These are phyloP conservation scores for Candida glucosophila DNA, from an alignment of 1,139 yeast species.

Conservation along the genomic window DNA sequence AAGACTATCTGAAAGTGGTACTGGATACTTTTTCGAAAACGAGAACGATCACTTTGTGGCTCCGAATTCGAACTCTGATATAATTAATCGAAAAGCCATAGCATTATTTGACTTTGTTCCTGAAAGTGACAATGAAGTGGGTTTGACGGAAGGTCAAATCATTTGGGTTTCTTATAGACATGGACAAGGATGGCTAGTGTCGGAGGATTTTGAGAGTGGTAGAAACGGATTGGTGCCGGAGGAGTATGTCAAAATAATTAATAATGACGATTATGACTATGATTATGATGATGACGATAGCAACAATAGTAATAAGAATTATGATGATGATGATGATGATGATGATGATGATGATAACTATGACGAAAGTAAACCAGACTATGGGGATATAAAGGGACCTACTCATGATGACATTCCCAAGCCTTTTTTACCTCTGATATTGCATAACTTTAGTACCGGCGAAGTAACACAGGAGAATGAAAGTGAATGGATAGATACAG, in stretches of 20 bases:
- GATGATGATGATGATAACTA: neutral
- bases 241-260: conserved; percentile 77
- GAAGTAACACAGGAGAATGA: conserved; percentile 11
- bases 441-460: conserved; percentile 13
- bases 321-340: conserved; percentile 12
- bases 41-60: conserved; percentile 50
- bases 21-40: conserved; percentile 10
- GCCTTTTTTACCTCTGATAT: conserved; percentile 38
- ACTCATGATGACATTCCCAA: conserved; percentile 40
- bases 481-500: conserved; percentile 32
- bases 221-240: conserved; percentile 94
- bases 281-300: conserved; percentile 11
- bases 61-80: conserved; percentile 22
- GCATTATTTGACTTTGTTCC: conserved; percentile 88
- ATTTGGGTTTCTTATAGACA: conserved; percentile 85
- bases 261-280: no score
- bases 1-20: conserved; percentile 3
- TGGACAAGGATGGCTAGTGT: conserved; percentile 98
- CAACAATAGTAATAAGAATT: no score
- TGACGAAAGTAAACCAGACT: conserved; percentile 5
- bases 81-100: conserved; percentile 51
- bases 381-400: no score
- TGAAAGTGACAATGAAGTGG: conserved; percentile 89
- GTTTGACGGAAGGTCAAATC: conserved; percentile 69
- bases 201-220: conserved; percentile 70